phyloP scores from a whole-genome alignment of 306 rosid genomes.

The Pueraria montana region DNA sequence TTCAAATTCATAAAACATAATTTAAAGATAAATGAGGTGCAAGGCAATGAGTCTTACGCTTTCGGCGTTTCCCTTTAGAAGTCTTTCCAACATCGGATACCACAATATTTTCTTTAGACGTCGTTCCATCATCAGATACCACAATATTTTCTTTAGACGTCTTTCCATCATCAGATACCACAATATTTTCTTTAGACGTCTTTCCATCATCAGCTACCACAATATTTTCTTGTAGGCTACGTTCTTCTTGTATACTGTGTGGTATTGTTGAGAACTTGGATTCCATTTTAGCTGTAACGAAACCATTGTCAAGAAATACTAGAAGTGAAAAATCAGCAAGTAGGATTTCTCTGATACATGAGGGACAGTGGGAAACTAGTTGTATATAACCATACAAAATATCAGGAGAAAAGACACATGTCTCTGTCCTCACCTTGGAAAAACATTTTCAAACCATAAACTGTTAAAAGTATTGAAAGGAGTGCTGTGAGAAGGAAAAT shows the following conservation, averaged over 20 bases:
- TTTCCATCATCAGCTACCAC: constrained; percentile 37
- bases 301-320: constrained; percentile 23
- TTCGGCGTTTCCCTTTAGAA: constrained; percentile 70
- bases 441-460: constrained; percentile 67
- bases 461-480: constrained; percentile 60
- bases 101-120: constrained; percentile 50
- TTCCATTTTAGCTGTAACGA: constrained; percentile 63
- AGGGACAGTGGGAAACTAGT: constrained; percentile 17
- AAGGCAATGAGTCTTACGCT: constrained; percentile 62
- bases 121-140: constrained; percentile 43
- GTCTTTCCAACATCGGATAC: constrained; percentile 46
- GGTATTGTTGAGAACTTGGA: constrained; percentile 46
- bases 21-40: constrained; percentile 17
- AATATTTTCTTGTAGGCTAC: constrained; percentile 39
- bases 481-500: constrained; percentile 57
- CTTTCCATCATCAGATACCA: constrained; percentile 38
- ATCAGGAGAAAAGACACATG: constrained; percentile 27
- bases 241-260: constrained; percentile 44
- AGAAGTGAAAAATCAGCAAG: constrained; percentile 32
- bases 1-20: constrained; percentile 33
- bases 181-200: constrained; percentile 57
- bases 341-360: constrained; percentile 10
- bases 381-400: constrained; percentile 37
- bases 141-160: constrained; percentile 52
- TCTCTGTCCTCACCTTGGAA: constrained; percentile 64